Conservation (phyloP, 768 basidiomycete species). For the Phylloporus sp. region DNA sequence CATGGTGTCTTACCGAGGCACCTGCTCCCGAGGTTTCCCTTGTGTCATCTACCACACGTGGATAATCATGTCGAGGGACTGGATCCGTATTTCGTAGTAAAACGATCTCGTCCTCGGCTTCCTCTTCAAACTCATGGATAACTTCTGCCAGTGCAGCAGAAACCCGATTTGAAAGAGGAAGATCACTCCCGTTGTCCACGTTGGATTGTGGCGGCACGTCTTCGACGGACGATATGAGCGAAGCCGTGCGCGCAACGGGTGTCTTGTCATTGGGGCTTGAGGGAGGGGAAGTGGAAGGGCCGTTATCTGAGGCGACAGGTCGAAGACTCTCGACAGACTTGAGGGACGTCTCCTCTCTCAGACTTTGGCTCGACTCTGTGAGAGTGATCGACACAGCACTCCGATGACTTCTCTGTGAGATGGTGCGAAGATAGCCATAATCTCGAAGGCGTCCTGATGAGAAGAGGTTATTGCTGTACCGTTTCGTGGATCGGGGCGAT, state of each 20-base stretch:
- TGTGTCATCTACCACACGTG: constrained; percentile 16
- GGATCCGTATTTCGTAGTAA: constrained; percentile 60
- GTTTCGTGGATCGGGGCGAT: constrained; percentile 52
- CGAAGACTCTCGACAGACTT: constrained; percentile 45
- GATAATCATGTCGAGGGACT: constrained; percentile 37
- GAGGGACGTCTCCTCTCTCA: constrained; percentile 43
- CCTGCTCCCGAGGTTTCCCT: constrained; percentile 16
- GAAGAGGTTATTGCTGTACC: constrained; percentile 85
- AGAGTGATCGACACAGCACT: constrained; percentile 41
- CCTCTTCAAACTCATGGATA: constrained; percentile 74
- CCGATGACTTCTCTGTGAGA: constrained; percentile 40
- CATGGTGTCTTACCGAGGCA: constrained; percentile 23
- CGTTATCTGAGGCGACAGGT: constrained; percentile 56
- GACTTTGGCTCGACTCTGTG: constrained; percentile 43
- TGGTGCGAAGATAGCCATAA: constrained; percentile 63
- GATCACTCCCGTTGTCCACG: constrained; percentile 8
- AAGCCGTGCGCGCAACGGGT: constrained; percentile 40
- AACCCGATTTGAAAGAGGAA: constrained; percentile 46
- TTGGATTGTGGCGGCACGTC: constrained; percentile 19
- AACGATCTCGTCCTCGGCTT: constrained; percentile 72
- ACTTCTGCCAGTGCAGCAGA: constrained; percentile 74
- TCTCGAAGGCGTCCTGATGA: constrained; percentile 78
- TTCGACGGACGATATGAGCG: constrained; percentile 37
- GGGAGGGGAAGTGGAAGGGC: constrained; percentile 36
- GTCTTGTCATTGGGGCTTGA: constrained; percentile 43